These are phyloP conservation scores for Rhododendron vialii DNA, from an alignment of 148 eudicot genomes.

Conservation along the genomic window DNA sequence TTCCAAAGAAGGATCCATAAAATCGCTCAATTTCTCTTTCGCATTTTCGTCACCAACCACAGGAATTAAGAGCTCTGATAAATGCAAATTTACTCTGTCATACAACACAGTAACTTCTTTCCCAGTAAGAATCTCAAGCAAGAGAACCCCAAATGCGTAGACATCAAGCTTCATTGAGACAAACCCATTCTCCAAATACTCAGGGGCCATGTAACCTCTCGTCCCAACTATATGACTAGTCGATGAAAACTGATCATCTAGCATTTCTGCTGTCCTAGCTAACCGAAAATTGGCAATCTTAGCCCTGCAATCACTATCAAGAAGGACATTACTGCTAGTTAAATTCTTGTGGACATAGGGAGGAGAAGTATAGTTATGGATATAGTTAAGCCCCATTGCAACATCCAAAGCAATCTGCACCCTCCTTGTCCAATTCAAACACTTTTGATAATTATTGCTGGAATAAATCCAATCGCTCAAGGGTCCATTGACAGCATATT, in stretches of 20 bases:
- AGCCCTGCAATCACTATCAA: conserved; percentile 69
- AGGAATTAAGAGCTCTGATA: conserved; percentile 37
- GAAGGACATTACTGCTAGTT: conserved; percentile 62
- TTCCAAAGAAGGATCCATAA: conserved; percentile 57
- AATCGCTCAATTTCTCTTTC: conserved; percentile 28
- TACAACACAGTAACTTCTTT: conserved; percentile 35
- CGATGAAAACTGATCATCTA: conserved; percentile 34
- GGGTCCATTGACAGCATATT: conserved; percentile 76
- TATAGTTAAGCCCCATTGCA: conserved; percentile 77
- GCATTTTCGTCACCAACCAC: conserved; percentile 33
- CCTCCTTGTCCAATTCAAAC: conserved; percentile 70
- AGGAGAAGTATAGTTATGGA: conserved; percentile 75
- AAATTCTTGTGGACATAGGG: conserved; percentile 74
- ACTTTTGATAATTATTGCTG: conserved; percentile 29
- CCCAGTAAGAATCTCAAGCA: conserved; percentile 73
- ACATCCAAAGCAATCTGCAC: conserved; percentile 73
- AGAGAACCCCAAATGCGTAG: conserved; percentile 70
- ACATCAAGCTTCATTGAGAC: conserved; percentile 84
- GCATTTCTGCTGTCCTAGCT: conserved; percentile 45
- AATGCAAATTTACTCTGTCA: conserved; percentile 24
- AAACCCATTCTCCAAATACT: conserved; percentile 60
- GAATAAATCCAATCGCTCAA: conserved; percentile 64
- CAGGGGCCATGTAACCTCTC: conserved; percentile 76
- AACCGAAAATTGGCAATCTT: conserved; percentile 69
- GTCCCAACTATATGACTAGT: conserved; percentile 51